Percentiles rank a stretch among this genome's conserved stretches.
These are phyloP conservation scores for Naganishia cerealis DNA, from an alignment of 1,284 basidiomycete species.

Conservation along the genomic window DNA sequence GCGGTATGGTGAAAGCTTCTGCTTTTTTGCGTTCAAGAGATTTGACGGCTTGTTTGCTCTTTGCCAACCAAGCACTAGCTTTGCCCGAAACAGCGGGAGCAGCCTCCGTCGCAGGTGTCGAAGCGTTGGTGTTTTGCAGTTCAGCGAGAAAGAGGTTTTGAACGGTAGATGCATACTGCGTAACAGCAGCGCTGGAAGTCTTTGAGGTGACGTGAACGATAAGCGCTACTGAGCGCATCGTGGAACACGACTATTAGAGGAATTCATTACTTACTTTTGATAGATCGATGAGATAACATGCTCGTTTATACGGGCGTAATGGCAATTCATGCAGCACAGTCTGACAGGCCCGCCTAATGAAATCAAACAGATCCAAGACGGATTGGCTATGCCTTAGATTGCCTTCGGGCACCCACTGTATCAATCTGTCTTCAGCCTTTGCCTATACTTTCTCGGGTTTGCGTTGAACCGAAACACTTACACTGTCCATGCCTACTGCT, in stretches of 20 bases:
- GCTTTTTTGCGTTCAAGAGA: constrained; percentile 45
- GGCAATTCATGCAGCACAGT: constrained; percentile 49
- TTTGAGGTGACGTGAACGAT: constrained; percentile 27
- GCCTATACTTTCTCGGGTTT: background rate
- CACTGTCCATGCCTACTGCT: constrained; percentile 51
- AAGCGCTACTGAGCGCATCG: background rate
- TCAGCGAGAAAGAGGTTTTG: constrained; percentile 48
- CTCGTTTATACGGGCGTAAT: constrained; percentile 50
- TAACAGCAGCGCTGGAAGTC: constrained; percentile 47
- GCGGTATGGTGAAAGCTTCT: constrained; percentile 46
- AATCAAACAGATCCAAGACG: constrained; percentile 53
- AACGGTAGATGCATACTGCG: constrained; percentile 50
- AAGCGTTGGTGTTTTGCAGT: constrained; percentile 40
- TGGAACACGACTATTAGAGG: background rate
- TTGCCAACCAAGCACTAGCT: constrained; percentile 51
- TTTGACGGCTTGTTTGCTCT: constrained; percentile 49
- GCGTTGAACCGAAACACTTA: constrained; percentile 33
- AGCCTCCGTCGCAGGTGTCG: constrained; percentile 37
- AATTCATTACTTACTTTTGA: constrained; percentile 43
- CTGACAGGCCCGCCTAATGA: constrained; percentile 46
- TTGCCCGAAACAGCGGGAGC: constrained; percentile 42
- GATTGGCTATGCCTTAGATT: constrained; percentile 49
- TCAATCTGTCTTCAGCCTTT: background rate
- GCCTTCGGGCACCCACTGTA: constrained; percentile 51
- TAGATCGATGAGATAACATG: constrained; percentile 52